Base-by-base conservation (phyloP, 345 rosid species). In the Eucalyptus erythrocorys region DNA sequence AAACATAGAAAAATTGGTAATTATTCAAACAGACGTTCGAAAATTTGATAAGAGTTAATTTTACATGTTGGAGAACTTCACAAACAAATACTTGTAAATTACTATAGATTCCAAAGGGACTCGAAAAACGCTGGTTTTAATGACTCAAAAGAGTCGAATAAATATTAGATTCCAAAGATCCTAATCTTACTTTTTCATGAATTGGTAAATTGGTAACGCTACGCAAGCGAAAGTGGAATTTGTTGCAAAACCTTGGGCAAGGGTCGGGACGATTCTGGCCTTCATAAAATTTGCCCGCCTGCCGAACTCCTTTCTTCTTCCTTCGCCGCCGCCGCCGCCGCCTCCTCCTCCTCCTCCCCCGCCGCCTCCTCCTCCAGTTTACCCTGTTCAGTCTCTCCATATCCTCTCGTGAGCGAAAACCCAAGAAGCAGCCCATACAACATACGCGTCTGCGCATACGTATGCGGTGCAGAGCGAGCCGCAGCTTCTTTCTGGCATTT, bases 381-480 rank as follows among this genome's bases (percentile, higher is more conserved):
- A 10, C 45, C 2, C 47, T 76, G 47, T 76, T 40, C 43, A 34
- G 5, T 16, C 43, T 66, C 76, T 66, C 40, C 40, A 17, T 3
- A n/a, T 14, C 2, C 11, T 66, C 26, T 34, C 5, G 24, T 17
- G 27, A 5, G 82, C 80, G 80, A 10, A 40, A 37, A 76, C 4
- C 27, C 82, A 24, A 10, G 82, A 40, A 21, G 45, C 82, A 68
- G 43, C 80, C 80, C 43, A 5, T 34, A 17, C 80, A 32, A 32
- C 21, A 32, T 1, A 32, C 5, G 19, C 21, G 37, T 1, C 42
- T 17, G 6, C 79, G 42, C 42, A 66, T 66, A 7, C 79, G 10
- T 0, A 1, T 66, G 24, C 42, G 12, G 13, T 34, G 43, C 43
- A 3, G 26, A 17, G 43, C 80, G 21, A 34, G 80, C 0, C 4